phyloP scores from a whole-genome alignment of 2,329 filamentous ascomycete species.

The Xylariomycetidae sp. region DNA sequence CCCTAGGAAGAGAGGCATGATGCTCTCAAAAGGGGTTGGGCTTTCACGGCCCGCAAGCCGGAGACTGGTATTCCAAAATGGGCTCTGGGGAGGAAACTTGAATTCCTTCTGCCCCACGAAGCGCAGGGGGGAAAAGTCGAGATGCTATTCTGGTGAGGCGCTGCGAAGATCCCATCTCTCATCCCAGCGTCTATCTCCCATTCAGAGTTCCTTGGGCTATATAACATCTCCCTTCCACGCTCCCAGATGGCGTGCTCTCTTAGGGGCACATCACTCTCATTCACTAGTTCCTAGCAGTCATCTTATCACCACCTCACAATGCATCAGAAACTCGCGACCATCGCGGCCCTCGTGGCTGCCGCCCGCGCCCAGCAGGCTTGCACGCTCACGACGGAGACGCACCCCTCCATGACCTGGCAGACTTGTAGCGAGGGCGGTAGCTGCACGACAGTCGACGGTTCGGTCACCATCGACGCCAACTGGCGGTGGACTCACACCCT shows the following conservation, averaged over 20 bases:
- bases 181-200: no score
- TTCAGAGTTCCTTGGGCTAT: no score
- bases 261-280: constrained; percentile 6
- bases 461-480: constrained; percentile 45
- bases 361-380: constrained; percentile 38
- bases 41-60: constrained; percentile 16
- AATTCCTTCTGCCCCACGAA: background rate
- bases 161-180: background rate
- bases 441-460: constrained; percentile 37
- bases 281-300: background rate
- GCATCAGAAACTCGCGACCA: constrained; percentile 23
- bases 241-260: no score
- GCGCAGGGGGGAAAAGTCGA: background rate
- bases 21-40: constrained; percentile 4
- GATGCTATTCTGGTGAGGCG: background rate
- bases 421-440: constrained; percentile 36
- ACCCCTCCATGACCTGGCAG: constrained; percentile 41
- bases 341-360: constrained; percentile 32
- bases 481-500: constrained; percentile 46
- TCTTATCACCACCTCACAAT: constrained; percentile 11
- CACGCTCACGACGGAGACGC: constrained; percentile 35
- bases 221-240: no score
- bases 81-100: background rate
- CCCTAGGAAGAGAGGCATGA: constrained; percentile 5
- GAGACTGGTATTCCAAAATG: constrained; percentile 5